These are phyloP conservation scores for Prunus kanzakura DNA, from an alignment of 306 rosid genomes.

Conservation along the genomic window DNA sequence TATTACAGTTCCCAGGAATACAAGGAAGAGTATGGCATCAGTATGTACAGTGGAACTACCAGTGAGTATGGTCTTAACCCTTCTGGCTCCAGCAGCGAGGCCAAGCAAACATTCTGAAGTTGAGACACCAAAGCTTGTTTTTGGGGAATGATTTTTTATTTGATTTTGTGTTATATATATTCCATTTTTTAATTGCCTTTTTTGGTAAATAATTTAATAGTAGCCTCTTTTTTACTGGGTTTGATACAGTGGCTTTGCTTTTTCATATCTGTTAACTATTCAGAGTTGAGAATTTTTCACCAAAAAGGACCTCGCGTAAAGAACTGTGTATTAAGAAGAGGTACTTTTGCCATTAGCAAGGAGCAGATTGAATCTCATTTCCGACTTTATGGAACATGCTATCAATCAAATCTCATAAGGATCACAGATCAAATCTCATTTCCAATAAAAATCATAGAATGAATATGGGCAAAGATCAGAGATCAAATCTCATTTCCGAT, in stretches of 20 bases:
- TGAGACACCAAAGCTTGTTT: not conserved
- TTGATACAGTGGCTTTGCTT: not conserved
- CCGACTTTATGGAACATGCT: no score
- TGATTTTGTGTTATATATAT: not conserved
- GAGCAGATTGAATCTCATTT: no score
- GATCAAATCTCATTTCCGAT: not conserved
- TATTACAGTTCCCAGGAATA: constrained; percentile 20
- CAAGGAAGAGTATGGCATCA: constrained; percentile 26
- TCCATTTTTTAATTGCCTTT: not conserved
- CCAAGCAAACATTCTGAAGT: constrained; percentile 19
- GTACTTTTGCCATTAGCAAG: not conserved
- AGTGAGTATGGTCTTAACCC: constrained; percentile 41
- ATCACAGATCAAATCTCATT: no score
- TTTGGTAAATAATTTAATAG: not conserved
- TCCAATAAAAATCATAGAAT: not conserved
- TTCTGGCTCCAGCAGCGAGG: constrained; percentile 43
- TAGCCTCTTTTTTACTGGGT: not conserved
- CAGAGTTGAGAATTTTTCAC: not conserved
- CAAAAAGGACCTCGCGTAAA: not conserved
- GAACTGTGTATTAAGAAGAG: not conserved
- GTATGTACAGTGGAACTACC: constrained; percentile 38
- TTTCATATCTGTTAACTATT: constrained; percentile 1
- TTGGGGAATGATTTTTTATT: not conserved
- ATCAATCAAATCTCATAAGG: no score
- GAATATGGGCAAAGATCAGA: not conserved